phyloP scores from a whole-genome alignment of 1,284 basidiomycete genomes.

The Hymenochaete sp. region DNA sequence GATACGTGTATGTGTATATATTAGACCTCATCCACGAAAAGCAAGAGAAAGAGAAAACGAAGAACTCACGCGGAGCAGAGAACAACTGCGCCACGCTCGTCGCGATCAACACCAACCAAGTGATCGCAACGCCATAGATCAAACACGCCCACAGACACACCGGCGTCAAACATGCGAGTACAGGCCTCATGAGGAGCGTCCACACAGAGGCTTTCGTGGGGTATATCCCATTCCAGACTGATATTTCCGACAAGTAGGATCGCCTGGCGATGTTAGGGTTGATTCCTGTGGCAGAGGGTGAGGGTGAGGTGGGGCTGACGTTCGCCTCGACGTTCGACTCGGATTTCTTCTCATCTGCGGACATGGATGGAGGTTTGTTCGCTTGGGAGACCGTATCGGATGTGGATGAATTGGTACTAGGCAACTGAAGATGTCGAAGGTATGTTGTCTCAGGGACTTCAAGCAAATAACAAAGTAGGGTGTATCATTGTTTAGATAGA shows the following conservation, averaged over 20 bases:
- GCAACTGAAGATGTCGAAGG: too few species aligned
- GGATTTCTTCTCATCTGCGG: too few species aligned
- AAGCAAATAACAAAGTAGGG: neutral
- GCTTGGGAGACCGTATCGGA: too few species aligned
- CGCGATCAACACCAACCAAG: constrained; percentile 22
- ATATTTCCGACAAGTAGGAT: too few species aligned
- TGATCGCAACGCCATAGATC: constrained; percentile 21
- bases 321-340: too few species aligned
- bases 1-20: neutral
- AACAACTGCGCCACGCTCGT: constrained; percentile 21
- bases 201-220: constrained; percentile 15
- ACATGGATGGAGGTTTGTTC: too few species aligned
- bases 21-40: too few species aligned
- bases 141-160: constrained; percentile 18
- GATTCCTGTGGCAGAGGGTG: constrained; percentile 1
- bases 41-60: too few species aligned
- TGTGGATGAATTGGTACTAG: too few species aligned
- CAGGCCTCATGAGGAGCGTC: constrained; percentile 11
- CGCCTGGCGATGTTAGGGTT: neutral
- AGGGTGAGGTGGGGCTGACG: too few species aligned
- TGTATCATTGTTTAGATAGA: too few species aligned
- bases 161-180: constrained; percentile 16
- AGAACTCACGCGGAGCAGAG: constrained; percentile 19
- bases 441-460: constrained; percentile 20
- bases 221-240: constrained; percentile 17